Percentiles rank a stretch among this genome's conserved stretches.
phyloP scores from a whole-genome alignment of 2,329 filamentous ascomycete genomes.

The Curvularia hawaiiensis region DNA sequence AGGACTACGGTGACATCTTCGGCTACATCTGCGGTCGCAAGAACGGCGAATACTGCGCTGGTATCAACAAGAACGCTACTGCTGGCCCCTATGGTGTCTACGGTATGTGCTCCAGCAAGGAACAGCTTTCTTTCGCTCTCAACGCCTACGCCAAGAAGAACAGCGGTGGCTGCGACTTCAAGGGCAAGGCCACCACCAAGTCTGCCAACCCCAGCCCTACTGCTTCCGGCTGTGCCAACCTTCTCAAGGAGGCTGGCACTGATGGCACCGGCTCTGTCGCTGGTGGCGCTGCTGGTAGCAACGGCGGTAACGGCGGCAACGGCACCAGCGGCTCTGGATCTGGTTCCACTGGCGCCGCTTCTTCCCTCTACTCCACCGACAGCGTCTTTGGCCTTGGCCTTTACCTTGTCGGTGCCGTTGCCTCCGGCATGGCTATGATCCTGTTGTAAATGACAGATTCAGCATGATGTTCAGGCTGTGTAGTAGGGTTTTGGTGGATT shows the following conservation, averaged over 20 bases:
- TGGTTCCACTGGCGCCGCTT: conserved; percentile 44
- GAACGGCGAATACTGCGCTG: conserved; percentile 63
- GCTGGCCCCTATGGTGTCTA: conserved; percentile 76
- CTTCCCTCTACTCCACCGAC: conserved; percentile 50
- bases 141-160: conserved; percentile 65
- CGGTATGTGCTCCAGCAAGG: conserved; percentile 72
- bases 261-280: conserved; percentile 63
- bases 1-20: conserved; percentile 73
- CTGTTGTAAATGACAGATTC: conserved; percentile 52
- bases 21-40: conserved; percentile 69
- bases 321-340: conserved; percentile 21
- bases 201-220: conserved; percentile 54
- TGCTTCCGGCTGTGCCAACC: conserved; percentile 59
- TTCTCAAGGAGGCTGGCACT: conserved; percentile 68
- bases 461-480: not conserved
- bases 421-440: conserved; percentile 61
- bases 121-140: conserved; percentile 76
- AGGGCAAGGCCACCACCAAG: conserved; percentile 66
- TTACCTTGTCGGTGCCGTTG: conserved; percentile 56
- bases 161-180: conserved; percentile 71
- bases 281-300: conserved; percentile 30
- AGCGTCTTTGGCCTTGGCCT: conserved; percentile 55
- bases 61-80: conserved; percentile 70
- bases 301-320: conserved; percentile 7
- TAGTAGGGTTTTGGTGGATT: not conserved